A percentile compares a stretch with the other conserved stretches of the same genome.
phyloP scores from a whole-genome alignment of 2,329 filamentous ascomycete genomes.

The Coleophoma cylindrospora region DNA sequence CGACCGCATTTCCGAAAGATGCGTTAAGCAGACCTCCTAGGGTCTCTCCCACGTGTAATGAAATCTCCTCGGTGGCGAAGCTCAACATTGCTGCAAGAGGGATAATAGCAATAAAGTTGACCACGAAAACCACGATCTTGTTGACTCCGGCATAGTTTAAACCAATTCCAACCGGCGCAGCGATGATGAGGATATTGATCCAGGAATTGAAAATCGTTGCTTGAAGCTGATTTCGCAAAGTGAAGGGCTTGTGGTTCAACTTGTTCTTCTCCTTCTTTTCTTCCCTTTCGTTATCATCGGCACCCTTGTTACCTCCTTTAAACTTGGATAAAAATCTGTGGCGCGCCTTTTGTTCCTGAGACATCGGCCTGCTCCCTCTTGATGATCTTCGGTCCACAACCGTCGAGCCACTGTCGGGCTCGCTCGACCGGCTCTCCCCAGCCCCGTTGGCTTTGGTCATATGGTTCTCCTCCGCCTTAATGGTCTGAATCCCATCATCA shows the following conservation, averaged over 20 bases:
- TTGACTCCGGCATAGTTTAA: conserved; percentile 59
- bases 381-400: conserved; percentile 5
- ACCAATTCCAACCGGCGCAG: conserved; percentile 75
- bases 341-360: conserved; percentile 14
- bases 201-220: conserved; percentile 77
- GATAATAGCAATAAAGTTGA: conserved; percentile 93
- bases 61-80: conserved; percentile 87
- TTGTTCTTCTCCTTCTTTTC: conserved; percentile 12
- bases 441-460: conserved; percentile 9
- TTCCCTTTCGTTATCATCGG: conserved; percentile 5
- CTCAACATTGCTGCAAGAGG: conserved; percentile 82
- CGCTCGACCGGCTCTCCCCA: conserved; percentile 8
- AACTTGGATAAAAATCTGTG: conserved; percentile 14
- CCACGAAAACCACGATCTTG: conserved; percentile 66
- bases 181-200: conserved; percentile 78
- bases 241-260: conserved; percentile 44
- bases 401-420: conserved; percentile 11
- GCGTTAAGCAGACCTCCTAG: conserved; percentile 87
- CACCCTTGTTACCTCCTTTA: neutral
- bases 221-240: conserved; percentile 60
- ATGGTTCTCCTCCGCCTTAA: conserved; percentile 9
- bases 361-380: conserved; percentile 8
- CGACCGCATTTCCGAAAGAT: conserved; percentile 86
- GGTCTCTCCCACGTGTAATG: conserved; percentile 75
- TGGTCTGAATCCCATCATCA: neutral